Percentiles rank a stretch among this genome's conserved stretches.
phyloP scores from a whole-genome alignment of 768 basidiomycete genomes.

The Tylopilus cervinicoccineus region DNA sequence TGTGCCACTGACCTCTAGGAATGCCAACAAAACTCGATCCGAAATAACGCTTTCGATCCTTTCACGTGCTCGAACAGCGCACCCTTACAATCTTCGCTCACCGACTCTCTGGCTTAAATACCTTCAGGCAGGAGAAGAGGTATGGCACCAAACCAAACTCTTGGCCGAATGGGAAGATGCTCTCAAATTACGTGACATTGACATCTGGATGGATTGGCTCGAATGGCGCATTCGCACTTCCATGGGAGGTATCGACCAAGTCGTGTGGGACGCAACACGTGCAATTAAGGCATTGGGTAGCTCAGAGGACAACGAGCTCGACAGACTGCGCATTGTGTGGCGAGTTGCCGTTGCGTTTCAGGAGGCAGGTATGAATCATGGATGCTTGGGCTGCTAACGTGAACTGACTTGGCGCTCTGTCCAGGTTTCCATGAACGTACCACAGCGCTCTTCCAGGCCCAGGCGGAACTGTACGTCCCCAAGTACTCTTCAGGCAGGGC shows the following conservation, averaged over 20 bases:
- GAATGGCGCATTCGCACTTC: constrained; percentile 63
- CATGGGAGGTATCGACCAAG: constrained; percentile 45
- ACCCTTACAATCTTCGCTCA: constrained; percentile 49
- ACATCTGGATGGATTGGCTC: constrained; percentile 77
- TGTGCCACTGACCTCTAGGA: constrained; percentile 62
- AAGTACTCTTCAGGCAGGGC: not conserved
- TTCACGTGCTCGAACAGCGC: constrained; percentile 55
- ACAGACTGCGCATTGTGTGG: constrained; percentile 66
- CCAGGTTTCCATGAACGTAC: constrained; percentile 72
- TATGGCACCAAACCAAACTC: constrained; percentile 59
- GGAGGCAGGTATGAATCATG: constrained; percentile 55
- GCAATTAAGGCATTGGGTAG: constrained; percentile 40
- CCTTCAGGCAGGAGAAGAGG: constrained; percentile 67
- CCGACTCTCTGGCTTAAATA: constrained; percentile 55
- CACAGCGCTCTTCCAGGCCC: constrained; percentile 76
- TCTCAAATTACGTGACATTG: constrained; percentile 45
- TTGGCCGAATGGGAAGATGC: constrained; percentile 68
- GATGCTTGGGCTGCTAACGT: not conserved
- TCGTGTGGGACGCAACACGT: constrained; percentile 50
- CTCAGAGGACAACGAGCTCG: constrained; percentile 45
- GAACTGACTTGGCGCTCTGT: constrained; percentile 1
- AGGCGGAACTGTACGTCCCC: constrained; percentile 68
- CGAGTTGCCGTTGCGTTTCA: constrained; percentile 57
- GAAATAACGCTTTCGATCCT: constrained; percentile 71
- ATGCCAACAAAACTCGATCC: constrained; percentile 60